Conservation (phyloP, 805 yeast species). For the Ogataea haglerorum region DNA sequence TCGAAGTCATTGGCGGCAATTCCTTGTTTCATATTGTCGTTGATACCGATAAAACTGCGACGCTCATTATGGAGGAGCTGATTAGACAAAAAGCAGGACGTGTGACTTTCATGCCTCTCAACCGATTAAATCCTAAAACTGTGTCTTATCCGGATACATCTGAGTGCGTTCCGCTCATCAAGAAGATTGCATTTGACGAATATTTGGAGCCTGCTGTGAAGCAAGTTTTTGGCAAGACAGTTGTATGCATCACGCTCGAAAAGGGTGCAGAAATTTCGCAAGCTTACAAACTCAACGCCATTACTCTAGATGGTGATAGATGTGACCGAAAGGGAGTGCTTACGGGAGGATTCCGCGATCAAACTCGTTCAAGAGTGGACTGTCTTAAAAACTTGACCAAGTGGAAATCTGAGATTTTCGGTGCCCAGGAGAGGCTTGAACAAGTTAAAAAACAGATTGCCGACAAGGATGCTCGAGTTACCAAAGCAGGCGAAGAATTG, state of each 20-base stretch:
- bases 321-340: constrained; percentile 81
- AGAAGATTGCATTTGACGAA: constrained; percentile 62
- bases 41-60: constrained; percentile 81
- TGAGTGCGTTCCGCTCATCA: constrained; percentile 73
- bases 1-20: constrained; percentile 86
- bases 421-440: constrained; percentile 37
- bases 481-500: constrained; percentile 44
- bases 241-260: constrained; percentile 69
- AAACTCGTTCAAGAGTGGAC: constrained; percentile 65
- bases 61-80: constrained; percentile 72
- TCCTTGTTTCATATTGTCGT: constrained; percentile 87
- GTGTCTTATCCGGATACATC: constrained; percentile 58
- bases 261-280: constrained; percentile 67
- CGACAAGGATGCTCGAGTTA: constrained; percentile 49
- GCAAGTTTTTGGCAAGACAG: constrained; percentile 77
- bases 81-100: constrained; percentile 70
- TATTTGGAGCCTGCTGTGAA: constrained; percentile 62
- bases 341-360: constrained; percentile 84
- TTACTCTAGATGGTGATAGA: constrained; percentile 90
- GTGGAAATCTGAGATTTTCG: constrained; percentile 47
- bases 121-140: constrained; percentile 49
- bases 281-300: constrained; percentile 60
- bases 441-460: constrained; percentile 38
- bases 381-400: constrained; percentile 54
- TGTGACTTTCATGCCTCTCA: constrained; percentile 87